A percentile compares a stretch with the other conserved stretches of the same genome.
These are phyloP conservation scores for Pholiota molesta DNA, from an alignment of 768 basidiomycete species.

Conservation along the genomic window DNA sequence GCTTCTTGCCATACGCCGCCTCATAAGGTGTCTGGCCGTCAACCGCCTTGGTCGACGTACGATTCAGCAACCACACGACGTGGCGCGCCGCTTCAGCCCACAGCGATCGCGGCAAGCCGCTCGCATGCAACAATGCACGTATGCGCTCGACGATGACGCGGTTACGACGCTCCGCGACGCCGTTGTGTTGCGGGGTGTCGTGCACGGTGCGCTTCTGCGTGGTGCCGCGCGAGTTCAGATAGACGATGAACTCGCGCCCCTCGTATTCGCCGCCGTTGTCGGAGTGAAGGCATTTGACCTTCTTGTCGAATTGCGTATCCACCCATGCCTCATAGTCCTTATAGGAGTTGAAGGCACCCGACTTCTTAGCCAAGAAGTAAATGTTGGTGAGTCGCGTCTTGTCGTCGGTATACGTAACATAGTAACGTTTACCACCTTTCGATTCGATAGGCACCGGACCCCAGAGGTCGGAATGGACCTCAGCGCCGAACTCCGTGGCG, in stretches of 20 bases:
- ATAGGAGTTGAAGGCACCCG: no score
- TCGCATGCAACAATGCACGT: slow-evolving; percentile 36
- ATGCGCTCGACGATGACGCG: slow-evolving; percentile 35
- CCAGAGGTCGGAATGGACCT: slow-evolving; percentile 47
- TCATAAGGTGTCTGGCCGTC: slow-evolving; percentile 32
- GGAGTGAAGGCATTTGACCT: slow-evolving; percentile 36
- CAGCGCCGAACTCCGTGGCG: slow-evolving; percentile 33
- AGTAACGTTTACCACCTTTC: slow-evolving; percentile 32
- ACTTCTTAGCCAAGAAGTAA: slow-evolving; percentile 33
- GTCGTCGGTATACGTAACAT: slow-evolving; percentile 41
- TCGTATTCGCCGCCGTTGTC: slow-evolving; percentile 49
- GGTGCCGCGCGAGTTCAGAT: slow-evolving; percentile 41
- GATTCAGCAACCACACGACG: slow-evolving; percentile 39
- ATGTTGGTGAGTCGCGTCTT: slow-evolving; percentile 28
- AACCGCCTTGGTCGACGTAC: slow-evolving; percentile 28
- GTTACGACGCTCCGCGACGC: slow-evolving; percentile 44
- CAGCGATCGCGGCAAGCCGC: slow-evolving; percentile 26
- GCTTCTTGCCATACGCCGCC: slow-evolving; percentile 20
- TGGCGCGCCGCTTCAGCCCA: slow-evolving; percentile 43
- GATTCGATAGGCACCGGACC: slow-evolving; percentile 42
- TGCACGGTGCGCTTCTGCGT: slow-evolving; percentile 39
- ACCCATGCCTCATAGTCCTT: slow-evolving; percentile 34
- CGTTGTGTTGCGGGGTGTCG: slow-evolving; percentile 47
- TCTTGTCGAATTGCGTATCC: slow-evolving; percentile 30
- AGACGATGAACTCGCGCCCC: slow-evolving; percentile 32